Percentiles rank a stretch among this genome's conserved stretches.
These are phyloP conservation scores for Alternaria postmessia DNA, from an alignment of 2,329 filamentous ascomycete genomes.

Conservation along the genomic window DNA sequence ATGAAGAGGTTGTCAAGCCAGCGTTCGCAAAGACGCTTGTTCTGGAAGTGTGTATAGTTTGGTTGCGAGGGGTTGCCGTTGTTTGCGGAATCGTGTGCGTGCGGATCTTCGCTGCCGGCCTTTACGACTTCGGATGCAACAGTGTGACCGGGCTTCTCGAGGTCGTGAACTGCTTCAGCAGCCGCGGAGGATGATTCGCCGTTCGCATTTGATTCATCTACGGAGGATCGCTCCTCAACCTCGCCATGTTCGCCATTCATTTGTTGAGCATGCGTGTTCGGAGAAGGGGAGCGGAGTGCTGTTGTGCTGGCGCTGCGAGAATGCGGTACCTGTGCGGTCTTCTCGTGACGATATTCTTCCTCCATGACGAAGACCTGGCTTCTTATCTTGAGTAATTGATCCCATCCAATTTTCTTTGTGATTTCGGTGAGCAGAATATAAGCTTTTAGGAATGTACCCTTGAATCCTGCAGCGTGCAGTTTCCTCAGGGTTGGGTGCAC, in stretches of 20 bases:
- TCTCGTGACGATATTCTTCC: constrained; percentile 94
- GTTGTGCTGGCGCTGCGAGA: constrained; percentile 82
- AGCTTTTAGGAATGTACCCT: constrained; percentile 93
- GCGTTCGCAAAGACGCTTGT: constrained; percentile 94
- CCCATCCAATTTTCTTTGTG: constrained; percentile 96
- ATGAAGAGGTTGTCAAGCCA: constrained; percentile 99
- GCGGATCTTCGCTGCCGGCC: constrained; percentile 70
- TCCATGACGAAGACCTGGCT: constrained; percentile 99
- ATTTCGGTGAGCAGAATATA: constrained; percentile 95
- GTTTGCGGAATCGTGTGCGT: constrained; percentile 53
- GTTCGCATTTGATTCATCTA: constrained; percentile 39
- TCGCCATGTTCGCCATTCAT: constrained; percentile 50
- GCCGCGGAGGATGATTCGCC: constrained; percentile 39
- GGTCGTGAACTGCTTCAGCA: constrained; percentile 41
- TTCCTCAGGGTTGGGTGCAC: constrained; percentile 87
- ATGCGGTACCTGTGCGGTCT: constrained; percentile 51
- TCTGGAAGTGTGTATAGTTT: constrained; percentile 90
- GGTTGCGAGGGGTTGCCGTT: constrained; percentile 61
- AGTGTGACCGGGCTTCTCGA: constrained; percentile 83
- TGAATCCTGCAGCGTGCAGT: constrained; percentile 86
- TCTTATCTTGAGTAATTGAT: constrained; percentile 90
- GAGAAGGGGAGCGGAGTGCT: constrained; percentile 73
- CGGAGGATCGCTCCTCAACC: constrained; percentile 28
- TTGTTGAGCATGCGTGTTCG: constrained; percentile 49
- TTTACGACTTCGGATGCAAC: constrained; percentile 80